Conservation (phyloP, 768 basidiomycete genomes). For the Mycena belliarum region DNA sequence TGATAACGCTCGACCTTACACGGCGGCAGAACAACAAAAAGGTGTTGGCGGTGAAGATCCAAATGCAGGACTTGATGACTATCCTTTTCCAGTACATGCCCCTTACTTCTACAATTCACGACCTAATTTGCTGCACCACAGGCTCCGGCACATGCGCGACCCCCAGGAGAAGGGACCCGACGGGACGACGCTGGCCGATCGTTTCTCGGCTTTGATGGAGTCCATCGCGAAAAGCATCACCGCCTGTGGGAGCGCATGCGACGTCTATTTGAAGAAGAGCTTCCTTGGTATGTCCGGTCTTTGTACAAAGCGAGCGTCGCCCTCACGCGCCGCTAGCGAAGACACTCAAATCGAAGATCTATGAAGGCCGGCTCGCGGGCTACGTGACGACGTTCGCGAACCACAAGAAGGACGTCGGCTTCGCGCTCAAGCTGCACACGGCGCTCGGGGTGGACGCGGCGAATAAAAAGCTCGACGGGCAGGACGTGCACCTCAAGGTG, state of each 20-base stretch:
- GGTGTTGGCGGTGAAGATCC: conserved; percentile 37
- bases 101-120: neutral
- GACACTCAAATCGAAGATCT: conserved; percentile 31
- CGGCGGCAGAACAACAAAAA: conserved; percentile 46
- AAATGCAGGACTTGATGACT: conserved; percentile 48
- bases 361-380: conserved; percentile 34
- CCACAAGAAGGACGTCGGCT: conserved; percentile 33
- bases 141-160: conserved; percentile 23
- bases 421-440: conserved; percentile 34
- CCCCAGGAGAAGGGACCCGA: conserved; percentile 25
- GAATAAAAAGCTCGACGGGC: conserved; percentile 28
- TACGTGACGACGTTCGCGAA: conserved; percentile 32
- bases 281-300: conserved; percentile 26
- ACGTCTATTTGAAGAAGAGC: conserved; percentile 38
- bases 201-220: conserved; percentile 28
- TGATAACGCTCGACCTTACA: conserved; percentile 41
- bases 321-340: conserved; percentile 23
- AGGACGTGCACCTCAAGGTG: conserved; percentile 18
- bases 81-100: conserved; percentile 40
- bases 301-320: too few relatives aligned
- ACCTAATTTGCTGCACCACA: neutral
- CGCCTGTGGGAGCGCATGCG: conserved; percentile 38
- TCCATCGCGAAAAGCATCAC: conserved; percentile 39
- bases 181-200: conserved; percentile 25
- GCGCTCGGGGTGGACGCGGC: conserved; percentile 32